These are phyloP conservation scores for Rutstroemia sp. DNA, from an alignment of 2,329 filamentous ascomycete genomes.

Conservation along the genomic window DNA sequence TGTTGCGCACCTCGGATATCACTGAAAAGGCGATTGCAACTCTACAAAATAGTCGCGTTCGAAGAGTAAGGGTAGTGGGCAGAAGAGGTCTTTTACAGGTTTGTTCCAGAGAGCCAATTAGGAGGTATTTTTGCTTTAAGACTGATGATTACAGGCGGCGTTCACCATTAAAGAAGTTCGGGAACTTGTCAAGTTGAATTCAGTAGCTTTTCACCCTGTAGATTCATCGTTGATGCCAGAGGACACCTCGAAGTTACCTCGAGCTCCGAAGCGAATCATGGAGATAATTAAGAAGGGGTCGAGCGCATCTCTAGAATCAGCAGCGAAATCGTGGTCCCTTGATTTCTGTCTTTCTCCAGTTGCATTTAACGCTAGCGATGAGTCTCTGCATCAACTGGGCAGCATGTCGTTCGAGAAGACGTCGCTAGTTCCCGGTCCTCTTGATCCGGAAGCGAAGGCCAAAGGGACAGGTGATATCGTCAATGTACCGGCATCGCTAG, in stretches of 20 bases:
- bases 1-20: conserved; percentile 78
- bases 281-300: conserved; percentile 77
- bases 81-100: conserved; percentile 84
- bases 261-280: conserved; percentile 69
- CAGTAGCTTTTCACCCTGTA: conserved; percentile 64
- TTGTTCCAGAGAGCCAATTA: conserved; percentile 22
- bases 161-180: conserved; percentile 94
- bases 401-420: conserved; percentile 62
- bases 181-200: conserved; percentile 72
- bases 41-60: conserved; percentile 65
- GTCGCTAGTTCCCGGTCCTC: conserved; percentile 45
- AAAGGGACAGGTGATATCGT: conserved; percentile 42
- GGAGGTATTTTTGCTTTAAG: neutral
- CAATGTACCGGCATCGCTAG: conserved; percentile 57
- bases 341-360: conserved; percentile 78
- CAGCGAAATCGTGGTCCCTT: conserved; percentile 70
- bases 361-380: conserved; percentile 44
- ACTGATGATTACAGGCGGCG: conserved; percentile 51
- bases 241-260: conserved; percentile 61
- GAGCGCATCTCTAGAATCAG: conserved; percentile 34
- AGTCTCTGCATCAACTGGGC: conserved; percentile 45
- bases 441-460: conserved; percentile 44
- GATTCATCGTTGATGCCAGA: conserved; percentile 59
- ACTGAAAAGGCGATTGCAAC: conserved; percentile 72
- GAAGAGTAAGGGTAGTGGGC: conserved; percentile 78